phyloP scores from a whole-genome alignment of 2,329 filamentous ascomycete genomes.

The Fusarium agapanthi region DNA sequence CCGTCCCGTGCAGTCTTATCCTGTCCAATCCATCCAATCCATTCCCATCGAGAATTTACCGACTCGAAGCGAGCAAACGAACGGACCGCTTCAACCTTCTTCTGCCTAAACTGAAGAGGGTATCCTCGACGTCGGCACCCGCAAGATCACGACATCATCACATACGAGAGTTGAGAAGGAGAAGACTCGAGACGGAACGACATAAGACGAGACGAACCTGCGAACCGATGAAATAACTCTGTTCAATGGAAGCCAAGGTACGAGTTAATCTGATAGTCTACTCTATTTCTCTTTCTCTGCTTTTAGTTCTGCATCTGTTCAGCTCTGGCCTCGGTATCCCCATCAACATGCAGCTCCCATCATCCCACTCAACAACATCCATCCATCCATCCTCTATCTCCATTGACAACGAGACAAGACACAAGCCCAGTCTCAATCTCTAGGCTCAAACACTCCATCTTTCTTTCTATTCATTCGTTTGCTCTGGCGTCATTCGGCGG shows the following conservation, averaged over 20 bases:
- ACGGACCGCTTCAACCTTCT: constrained; percentile 32
- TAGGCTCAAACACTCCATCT: background rate
- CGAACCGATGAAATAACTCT: constrained; percentile 8
- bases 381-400: constrained; percentile 7
- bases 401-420: constrained; percentile 32
- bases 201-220: constrained; percentile 7
- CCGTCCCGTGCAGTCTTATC: constrained; percentile 28
- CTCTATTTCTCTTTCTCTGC: background rate
- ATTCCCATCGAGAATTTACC: constrained; percentile 38
- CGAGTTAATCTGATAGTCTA: background rate
- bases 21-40: constrained; percentile 33
- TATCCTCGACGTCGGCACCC: constrained; percentile 29
- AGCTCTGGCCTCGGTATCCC: constrained; percentile 19
- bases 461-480: constrained; percentile 12
- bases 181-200: constrained; percentile 2
- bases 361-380: constrained; percentile 18
- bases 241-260: constrained; percentile 20
- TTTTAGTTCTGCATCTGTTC: background rate
- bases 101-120: constrained; percentile 38
- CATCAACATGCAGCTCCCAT: constrained; percentile 24
- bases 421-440: constrained; percentile 16
- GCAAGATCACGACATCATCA: constrained; percentile 28
- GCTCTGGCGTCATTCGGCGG: constrained; percentile 16
- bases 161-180: constrained; percentile 7
- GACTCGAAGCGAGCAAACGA: constrained; percentile 34